These are phyloP conservation scores for Dictyophora rubrovolvata DNA, from an alignment of 768 basidiomycete genomes.

Conservation along the genomic window DNA sequence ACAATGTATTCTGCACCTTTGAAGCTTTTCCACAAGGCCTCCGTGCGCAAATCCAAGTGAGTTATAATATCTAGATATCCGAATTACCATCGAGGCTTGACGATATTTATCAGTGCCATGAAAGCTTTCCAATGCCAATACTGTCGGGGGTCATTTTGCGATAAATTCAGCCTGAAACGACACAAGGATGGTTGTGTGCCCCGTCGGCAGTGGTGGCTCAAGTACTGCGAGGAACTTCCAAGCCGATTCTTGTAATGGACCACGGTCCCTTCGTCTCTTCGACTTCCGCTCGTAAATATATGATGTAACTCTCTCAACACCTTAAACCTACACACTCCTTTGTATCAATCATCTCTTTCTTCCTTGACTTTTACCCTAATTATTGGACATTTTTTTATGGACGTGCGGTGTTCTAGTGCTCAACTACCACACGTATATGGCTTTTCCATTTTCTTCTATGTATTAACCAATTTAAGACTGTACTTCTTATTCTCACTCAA, in stretches of 20 bases:
- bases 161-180: background rate
- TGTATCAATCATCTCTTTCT: background rate
- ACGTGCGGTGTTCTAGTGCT: background rate
- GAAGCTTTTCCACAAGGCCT: background rate
- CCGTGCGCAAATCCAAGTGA: background rate
- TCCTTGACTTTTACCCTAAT: background rate
- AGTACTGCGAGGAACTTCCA: conserved; percentile 7
- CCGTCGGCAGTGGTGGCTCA: conserved; percentile 6
- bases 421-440: background rate
- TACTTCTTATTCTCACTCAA: no score
- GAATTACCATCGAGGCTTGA: background rate
- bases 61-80: background rate
- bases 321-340: background rate
- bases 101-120: background rate
- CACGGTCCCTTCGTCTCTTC: background rate
- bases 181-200: conserved; percentile 9
- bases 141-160: background rate
- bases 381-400: background rate
- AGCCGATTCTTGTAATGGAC: conserved; percentile 1
- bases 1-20: background rate
- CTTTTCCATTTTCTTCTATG: no score
- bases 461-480: no score
- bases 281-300: background rate
- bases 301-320: background rate
- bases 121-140: conserved; percentile 6